Evolutionary conservation across 2,329 filamentous ascomycete genomes (phyloP).

Genomic region (Xylaria sp.): DNA sequence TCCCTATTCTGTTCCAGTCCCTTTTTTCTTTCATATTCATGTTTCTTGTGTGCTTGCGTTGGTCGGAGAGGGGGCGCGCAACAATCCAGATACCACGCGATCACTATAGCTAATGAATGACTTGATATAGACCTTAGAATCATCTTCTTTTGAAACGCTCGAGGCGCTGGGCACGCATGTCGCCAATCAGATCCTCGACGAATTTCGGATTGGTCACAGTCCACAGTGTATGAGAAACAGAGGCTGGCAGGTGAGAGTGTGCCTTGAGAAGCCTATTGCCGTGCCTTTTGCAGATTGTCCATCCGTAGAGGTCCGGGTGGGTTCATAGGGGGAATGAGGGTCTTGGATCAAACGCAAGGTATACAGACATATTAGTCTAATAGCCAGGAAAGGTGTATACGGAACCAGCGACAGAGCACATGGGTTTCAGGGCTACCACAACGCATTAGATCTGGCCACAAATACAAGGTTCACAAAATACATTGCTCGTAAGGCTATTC

Average conservation of each 20-base stretch:
- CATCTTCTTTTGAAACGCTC: conserved; percentile 70
- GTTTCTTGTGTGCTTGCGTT: not conserved
- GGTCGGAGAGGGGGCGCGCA: too few relatives aligned
- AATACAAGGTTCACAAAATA: not conserved
- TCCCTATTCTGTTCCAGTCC: not conserved
- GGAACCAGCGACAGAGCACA: not conserved
- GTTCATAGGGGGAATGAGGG: conserved; percentile 36
- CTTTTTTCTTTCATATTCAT: not conserved
- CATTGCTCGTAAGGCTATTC: too few relatives aligned
- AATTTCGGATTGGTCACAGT: conserved; percentile 51
- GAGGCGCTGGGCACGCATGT: conserved; percentile 67
- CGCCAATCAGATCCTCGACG: conserved; percentile 57
- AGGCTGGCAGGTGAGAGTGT: conserved; percentile 66
- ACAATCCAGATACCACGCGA: too few relatives aligned
- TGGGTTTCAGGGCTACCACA: too few relatives aligned
- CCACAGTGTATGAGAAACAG: conserved; percentile 52
- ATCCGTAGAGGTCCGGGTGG: conserved; percentile 66
- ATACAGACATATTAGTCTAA: not conserved
- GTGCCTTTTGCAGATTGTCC: conserved; percentile 78
- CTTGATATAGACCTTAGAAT: conserved; percentile 59
- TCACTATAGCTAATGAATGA: not conserved
- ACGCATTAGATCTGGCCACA: not conserved
- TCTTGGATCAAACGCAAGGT: not conserved
- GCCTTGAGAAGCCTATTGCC: conserved; percentile 77
- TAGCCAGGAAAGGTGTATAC: not conserved